Evolutionary conservation across 176 grass and related monocot genomes (phyloP).

Genomic region (Zoysia japonica): DNA sequence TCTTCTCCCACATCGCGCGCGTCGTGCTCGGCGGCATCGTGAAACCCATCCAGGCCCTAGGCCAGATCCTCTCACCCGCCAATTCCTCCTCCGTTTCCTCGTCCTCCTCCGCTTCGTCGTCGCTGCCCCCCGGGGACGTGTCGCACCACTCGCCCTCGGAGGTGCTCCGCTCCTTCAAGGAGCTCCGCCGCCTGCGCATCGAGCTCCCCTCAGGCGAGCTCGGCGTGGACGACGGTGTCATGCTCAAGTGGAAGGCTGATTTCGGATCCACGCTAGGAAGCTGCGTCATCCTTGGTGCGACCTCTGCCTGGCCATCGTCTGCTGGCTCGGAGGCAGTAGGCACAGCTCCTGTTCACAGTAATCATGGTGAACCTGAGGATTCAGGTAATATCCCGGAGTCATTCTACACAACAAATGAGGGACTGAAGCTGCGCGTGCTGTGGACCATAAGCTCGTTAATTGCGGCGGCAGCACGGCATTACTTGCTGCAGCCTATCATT

Average conservation of each 20-base stretch:
- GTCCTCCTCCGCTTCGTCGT: not conserved
- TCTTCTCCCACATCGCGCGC: slow-evolving; percentile 73
- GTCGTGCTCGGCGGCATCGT: slow-evolving; percentile 71
- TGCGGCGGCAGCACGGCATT: slow-evolving; percentile 77
- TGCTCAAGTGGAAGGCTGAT: slow-evolving; percentile 91
- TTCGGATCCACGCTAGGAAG: slow-evolving; percentile 84
- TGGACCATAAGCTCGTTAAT: slow-evolving; percentile 97
- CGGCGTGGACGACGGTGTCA: slow-evolving; percentile 66
- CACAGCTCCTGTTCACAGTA: slow-evolving; percentile 23
- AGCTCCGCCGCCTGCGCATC: slow-evolving; percentile 75
- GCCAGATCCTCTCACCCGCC: slow-evolving; percentile 73
- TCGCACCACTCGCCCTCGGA: slow-evolving; percentile 93
- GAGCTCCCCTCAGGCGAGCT: slow-evolving; percentile 84
- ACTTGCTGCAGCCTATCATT: slow-evolving; percentile 78
- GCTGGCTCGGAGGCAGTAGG: not conserved
- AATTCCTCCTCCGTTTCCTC: slow-evolving; percentile 35
- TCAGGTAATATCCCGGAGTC: slow-evolving; percentile 73
- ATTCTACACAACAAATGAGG: slow-evolving; percentile 70
- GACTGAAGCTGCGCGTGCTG: slow-evolving; percentile 73
- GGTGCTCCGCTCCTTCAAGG: slow-evolving; percentile 90
- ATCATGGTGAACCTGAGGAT: slow-evolving; percentile 42
- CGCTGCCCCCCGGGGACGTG: slow-evolving; percentile 45
- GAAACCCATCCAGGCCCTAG: slow-evolving; percentile 74
- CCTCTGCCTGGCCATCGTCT: slow-evolving; percentile 45
- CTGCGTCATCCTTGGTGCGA: slow-evolving; percentile 81